phyloP scores from a whole-genome alignment of 2,329 filamentous ascomycete genomes.

The Fusarium oxysporum region DNA sequence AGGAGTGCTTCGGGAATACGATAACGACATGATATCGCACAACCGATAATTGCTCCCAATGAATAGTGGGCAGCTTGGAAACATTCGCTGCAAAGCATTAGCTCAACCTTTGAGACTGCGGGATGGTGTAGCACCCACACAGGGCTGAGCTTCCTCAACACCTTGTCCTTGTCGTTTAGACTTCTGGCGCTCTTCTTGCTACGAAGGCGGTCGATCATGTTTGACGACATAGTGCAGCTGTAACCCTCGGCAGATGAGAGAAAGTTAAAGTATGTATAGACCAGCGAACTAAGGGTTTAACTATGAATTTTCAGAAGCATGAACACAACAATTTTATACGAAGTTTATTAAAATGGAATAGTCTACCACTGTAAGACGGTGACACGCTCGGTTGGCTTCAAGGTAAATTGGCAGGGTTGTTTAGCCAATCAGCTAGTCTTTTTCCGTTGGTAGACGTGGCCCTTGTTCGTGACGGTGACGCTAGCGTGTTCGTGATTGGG shows the following conservation, averaged over 20 bases:
- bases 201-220: neutral
- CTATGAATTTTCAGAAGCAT: neutral
- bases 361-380: neutral
- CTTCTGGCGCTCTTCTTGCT: neutral
- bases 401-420: neutral
- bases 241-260: rapidly evolving
- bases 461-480: neutral
- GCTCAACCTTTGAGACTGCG: rapidly evolving
- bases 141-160: conserved; percentile 19
- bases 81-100: neutral
- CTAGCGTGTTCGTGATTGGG: neutral
- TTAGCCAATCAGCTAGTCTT: neutral
- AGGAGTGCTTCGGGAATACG: neutral
- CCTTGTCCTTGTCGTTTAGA: neutral
- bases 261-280: neutral
- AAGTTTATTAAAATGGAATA: neutral
- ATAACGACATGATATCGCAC: conserved; percentile 24
- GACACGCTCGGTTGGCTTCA: neutral
- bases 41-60: neutral
- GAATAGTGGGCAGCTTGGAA: conserved; percentile 6
- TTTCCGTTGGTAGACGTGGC: neutral
- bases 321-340: neutral
- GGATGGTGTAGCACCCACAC: neutral
- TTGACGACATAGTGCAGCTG: neutral
- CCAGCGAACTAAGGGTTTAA: neutral